phyloP scores from a whole-genome alignment of 805 yeast species.

The Hermanozyma aechmeae region DNA sequence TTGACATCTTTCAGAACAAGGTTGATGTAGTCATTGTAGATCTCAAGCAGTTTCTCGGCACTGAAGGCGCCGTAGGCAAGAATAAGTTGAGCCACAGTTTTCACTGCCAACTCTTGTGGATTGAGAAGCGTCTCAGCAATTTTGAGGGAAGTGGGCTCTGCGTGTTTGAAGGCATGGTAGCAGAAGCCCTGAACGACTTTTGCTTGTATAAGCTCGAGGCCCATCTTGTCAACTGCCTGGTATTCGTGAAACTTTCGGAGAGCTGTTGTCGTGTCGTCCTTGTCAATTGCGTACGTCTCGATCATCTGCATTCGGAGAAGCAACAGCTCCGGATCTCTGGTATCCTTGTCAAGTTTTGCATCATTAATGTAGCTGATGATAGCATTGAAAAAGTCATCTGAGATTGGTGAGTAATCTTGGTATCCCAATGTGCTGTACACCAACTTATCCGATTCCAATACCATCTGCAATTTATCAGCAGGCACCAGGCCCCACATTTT shows the following conservation, averaged over 20 bases:
- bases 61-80: slow-evolving; percentile 32
- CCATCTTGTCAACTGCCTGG: slow-evolving; percentile 27
- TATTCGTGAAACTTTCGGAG: slow-evolving; percentile 31
- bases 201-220: slow-evolving; percentile 32
- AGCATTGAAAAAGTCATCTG: too few relatives aligned
- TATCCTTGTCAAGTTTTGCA: slow-evolving; percentile 15
- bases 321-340: slow-evolving; percentile 18
- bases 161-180: slow-evolving; percentile 26
- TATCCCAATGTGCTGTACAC: too few relatives aligned
- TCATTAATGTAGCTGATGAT: slow-evolving; percentile 8
- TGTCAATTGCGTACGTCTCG: slow-evolving; percentile 22
- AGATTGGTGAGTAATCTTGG: slow-evolving; percentile 2
- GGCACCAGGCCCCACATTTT: too few relatives aligned
- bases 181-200: slow-evolving; percentile 31
- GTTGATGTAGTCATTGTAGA: slow-evolving; percentile 39
- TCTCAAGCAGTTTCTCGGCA: slow-evolving; percentile 26
- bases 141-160: slow-evolving; percentile 15
- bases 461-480: too few relatives aligned
- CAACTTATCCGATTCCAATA: too few relatives aligned
- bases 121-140: slow-evolving; percentile 30
- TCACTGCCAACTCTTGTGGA: slow-evolving; percentile 15
- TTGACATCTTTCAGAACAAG: slow-evolving; percentile 22
- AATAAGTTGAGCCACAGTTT: slow-evolving; percentile 31
- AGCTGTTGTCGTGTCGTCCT: slow-evolving; percentile 18
- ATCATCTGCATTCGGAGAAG: slow-evolving; percentile 22